Evolutionary conservation across 1,284 basidiomycete species (phyloP), one percentile per base, ranked within the genome.

Genomic region (Flammula alnicola): DNA sequence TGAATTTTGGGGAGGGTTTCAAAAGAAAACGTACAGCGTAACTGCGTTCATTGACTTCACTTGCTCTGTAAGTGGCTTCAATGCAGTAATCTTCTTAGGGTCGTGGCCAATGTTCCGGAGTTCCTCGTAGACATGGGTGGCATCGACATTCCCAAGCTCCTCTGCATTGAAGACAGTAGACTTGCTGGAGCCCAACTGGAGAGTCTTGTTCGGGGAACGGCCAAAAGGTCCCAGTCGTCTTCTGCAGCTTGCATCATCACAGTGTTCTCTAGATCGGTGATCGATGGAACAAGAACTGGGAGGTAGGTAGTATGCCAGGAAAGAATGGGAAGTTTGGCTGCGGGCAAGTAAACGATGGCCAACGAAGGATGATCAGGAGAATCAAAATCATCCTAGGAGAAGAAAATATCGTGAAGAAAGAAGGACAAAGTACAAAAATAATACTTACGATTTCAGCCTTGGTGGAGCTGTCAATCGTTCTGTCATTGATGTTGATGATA

Each of bases 311-410:
- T 76, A 61, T 86, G 84, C 46, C 75, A 71, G 20, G 75, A 72
- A 12, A 86, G 63, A 42, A 57, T 59, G 14, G 69, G 60, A 36
- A 76, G 63, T 36, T 64, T 58, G 23, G 67, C 60, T 48, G 73
- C 74, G 38, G 86, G 87, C 37, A 87, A 66, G 65, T 80, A 86
- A 41, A 88, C 68, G 52, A 89, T 70, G 25, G 83, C 87, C 55
- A 89, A 69, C 31, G 85, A 85, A 43, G 78, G 82, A 56, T 73
- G 66, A 39, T 69, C 68, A 52, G 69, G 51, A 49, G 59, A 51
- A 54, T 63, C 63, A 58, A 56, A 14, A 37, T 57, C 51, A 53
- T 63, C 56, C 58, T 61, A 48, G 27, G 47, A 56, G 43, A 52
- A 44, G 52, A 47, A 39, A 39, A 27, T 48, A 42, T 49, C 43